Base-by-base conservation (phyloP, 345 rosid genomes). In the Corymbia maculata region DNA sequence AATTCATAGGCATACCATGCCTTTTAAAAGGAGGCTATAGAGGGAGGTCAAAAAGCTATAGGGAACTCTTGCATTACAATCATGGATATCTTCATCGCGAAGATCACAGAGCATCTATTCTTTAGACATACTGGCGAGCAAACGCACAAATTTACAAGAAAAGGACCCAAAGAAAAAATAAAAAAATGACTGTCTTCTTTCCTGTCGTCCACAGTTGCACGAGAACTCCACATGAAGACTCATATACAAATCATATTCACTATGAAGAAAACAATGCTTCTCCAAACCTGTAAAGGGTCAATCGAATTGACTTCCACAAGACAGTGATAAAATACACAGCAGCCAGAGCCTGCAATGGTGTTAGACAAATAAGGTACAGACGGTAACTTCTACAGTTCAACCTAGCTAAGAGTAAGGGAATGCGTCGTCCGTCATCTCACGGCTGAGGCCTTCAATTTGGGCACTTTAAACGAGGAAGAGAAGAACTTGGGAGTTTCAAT, bases 391-490 rank as follows among this genome's bases (percentile, higher is more conserved):
- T 75, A 45, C 24, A 75, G 84, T 42, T 75, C 49, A 75, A 75
- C 28, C 84, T 75, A 75, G 49, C 49, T 42, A 75, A 75, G 84
- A 75, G 26, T 75, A 42, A 75, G 28, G 84, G 45, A 75, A 19
- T 19, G 49, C 1, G 26, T 85, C 55, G 42, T 26, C 55, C 51
- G 85, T 88, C 70, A 88, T 88, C 87, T 88, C 36, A 28, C 8
- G 21, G 93, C 70, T 52, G 94, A 88, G 85, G 88, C 84, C 95
- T 97, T 97, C 92, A 96, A 92, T 92, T 95, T 97, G 88, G 99
- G 98, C 85, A 97, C 93, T 91, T 93, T 95, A 90, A 97, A 98
- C 22, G 91, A 24, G 51, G 97, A 92, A 28, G 94, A 88, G 93
- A 97, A 97, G 92, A 95, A 87, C 90, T 89, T 96, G 45, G 97